Conservation (phyloP, 2,329 filamentous ascomycete species). For the Colletotrichum sp. region DNA sequence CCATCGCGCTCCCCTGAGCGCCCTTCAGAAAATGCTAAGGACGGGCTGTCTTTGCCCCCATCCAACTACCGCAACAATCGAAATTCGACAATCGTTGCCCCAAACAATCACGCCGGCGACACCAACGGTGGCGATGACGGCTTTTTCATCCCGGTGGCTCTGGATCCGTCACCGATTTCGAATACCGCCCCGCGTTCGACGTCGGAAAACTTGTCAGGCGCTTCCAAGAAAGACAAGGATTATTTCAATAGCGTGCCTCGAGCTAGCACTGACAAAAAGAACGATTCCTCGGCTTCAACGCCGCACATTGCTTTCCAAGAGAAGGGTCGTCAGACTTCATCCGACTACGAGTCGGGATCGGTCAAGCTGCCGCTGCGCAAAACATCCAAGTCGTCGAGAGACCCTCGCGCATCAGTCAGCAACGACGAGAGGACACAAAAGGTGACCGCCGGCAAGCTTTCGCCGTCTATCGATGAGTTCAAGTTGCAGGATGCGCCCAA, state of each 20-base stretch:
- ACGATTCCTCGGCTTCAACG: constrained; percentile 62
- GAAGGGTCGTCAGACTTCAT: constrained; percentile 71
- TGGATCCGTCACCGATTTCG: constrained; percentile 71
- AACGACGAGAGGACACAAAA: constrained; percentile 41
- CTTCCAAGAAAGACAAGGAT: constrained; percentile 59
- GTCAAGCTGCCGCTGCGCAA: constrained; percentile 53
- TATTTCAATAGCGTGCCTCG: constrained; percentile 58
- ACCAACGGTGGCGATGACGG: constrained; percentile 59
- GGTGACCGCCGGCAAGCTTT: constrained; percentile 41
- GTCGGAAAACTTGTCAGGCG: constrained; percentile 51
- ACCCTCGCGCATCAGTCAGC: constrained; percentile 2
- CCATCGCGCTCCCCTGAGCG: constrained; percentile 62
- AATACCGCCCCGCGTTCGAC: constrained; percentile 60
- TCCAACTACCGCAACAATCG: constrained; percentile 80
- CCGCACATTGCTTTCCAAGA: constrained; percentile 95
- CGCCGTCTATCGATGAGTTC: constrained; percentile 63
- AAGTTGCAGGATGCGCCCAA: constrained; percentile 83
- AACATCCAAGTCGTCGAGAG: constrained; percentile 49
- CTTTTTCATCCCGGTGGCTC: constrained; percentile 77
- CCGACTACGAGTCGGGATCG: constrained; percentile 56
- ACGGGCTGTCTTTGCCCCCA: constrained; percentile 72
- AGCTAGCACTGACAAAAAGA: constrained; percentile 49
- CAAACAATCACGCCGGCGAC: constrained; percentile 40
- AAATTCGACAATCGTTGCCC: constrained; percentile 69
- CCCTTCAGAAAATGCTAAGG: constrained; percentile 44